Conservation (phyloP, 306 rosid species). For the Sophora flavescens region DNA sequence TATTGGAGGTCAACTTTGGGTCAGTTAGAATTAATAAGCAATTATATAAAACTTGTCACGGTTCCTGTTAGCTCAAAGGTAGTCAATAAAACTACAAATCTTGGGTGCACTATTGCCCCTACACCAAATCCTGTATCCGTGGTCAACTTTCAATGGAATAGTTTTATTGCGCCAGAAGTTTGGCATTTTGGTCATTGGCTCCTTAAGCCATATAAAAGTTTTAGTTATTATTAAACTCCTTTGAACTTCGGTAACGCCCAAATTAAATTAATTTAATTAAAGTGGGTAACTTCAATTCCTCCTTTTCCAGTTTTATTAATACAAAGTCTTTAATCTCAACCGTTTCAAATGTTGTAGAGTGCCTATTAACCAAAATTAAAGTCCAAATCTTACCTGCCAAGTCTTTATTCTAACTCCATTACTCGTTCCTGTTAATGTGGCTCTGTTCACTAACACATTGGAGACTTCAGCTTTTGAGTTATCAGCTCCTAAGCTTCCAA, state of each 20-base stretch:
- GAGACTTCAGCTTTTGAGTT: constrained; percentile 72
- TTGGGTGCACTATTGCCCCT: not conserved
- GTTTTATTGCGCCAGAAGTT: constrained; percentile 32
- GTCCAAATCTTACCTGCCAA: constrained; percentile 71
- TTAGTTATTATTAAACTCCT: not conserved
- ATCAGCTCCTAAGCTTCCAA: constrained; percentile 84
- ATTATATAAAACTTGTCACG: not conserved
- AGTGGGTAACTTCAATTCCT: constrained; percentile 3
- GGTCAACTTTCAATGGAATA: constrained; percentile 24
- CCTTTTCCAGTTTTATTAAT: not conserved
- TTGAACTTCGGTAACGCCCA: not conserved
- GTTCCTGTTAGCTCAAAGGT: not conserved
- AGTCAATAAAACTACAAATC: constrained; percentile 2
- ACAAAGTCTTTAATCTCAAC: not conserved
- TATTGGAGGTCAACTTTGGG: constrained; percentile 18
- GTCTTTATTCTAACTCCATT: constrained; percentile 94
- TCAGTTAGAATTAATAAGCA: constrained; percentile 25
- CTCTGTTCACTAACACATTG: constrained; percentile 65
- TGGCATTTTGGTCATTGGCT: not conserved
- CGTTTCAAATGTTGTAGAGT: not conserved
- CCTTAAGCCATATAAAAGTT: not conserved
- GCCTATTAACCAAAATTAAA: not conserved
- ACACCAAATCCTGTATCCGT: not conserved
- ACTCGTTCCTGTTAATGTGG: constrained; percentile 65
- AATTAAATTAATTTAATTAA: not conserved